Base-by-base conservation (phyloP, 306 rosid genomes). In the Hippophae tibetana region DNA sequence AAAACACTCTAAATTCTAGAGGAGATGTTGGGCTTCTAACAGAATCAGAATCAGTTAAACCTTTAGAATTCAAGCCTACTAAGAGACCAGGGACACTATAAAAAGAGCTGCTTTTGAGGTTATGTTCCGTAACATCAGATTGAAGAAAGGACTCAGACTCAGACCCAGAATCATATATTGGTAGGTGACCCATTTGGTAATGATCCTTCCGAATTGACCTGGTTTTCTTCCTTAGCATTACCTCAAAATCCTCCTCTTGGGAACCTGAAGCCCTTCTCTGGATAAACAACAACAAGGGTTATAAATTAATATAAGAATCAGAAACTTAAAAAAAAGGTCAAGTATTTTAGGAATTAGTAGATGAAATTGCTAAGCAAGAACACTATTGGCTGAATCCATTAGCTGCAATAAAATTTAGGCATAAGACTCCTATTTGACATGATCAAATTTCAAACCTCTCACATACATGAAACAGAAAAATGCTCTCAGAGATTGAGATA, bases 21-120 rank as follows among this genome's bases (percentile, higher is more conserved):
- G 95, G 94, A 63, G 97, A 90, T 60, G 95, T 90, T 46, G 97
- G 97, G 60, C 97, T 90, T 72, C 83, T 76, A 56, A 84, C 81
- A 57, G 88, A 84, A 75, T 86, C 97, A 70, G 81, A 78, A 71
- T 86, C 97, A 61, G 82, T 50, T 40, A 82, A 67, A 47, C 84
- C 85, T 48, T 76, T 84, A 42, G 89, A 73, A 68, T 70, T 73
- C 50, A 78, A 71, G 58, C 97, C 97, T 51, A 86, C 82, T 73
- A 86, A 81, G 52, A 89, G 71, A 67, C 84, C 82, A 70, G 97
- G 87, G 47, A 63, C 76, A 71, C 76, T 82, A 73, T 80, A 86
- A 67, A 84, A 62, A 56, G 95, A 62, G 72, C 62, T 79, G 66
- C 73, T 57, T 61, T 82, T 87, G 48, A 56, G 74, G 70, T 73